Evolutionary conservation across 148 eudicot genomes (phyloP).

Genomic region (Vaccinium corymbosum): DNA sequence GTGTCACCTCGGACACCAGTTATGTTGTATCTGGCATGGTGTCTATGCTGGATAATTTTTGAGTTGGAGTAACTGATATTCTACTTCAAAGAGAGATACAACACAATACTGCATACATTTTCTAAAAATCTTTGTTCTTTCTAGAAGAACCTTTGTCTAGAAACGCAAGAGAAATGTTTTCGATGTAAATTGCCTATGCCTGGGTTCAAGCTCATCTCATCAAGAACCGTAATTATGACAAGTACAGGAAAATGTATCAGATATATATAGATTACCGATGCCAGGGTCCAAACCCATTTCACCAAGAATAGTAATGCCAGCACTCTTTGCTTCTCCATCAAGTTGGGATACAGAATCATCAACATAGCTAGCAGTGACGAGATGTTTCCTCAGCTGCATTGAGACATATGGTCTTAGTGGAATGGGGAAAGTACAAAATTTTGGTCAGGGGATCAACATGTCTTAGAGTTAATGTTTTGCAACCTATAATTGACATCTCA

Average conservation of each 20-base stretch:
- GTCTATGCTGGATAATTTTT: not conserved
- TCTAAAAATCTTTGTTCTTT: not conserved
- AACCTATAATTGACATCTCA: not conserved
- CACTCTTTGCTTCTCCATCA: slow-evolving; percentile 61
- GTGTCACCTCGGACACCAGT: not conserved
- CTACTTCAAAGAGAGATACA: slow-evolving; percentile 2
- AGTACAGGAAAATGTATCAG: too few species aligned
- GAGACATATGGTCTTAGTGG: slow-evolving; percentile 16
- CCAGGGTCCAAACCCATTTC: slow-evolving; percentile 99
- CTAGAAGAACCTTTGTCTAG: not conserved
- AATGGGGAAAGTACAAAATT: not conserved
- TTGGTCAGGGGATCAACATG: not conserved
- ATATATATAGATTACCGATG: slow-evolving; percentile 56
- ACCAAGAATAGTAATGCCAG: slow-evolving; percentile 83
- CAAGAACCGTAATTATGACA: slow-evolving; percentile 63
- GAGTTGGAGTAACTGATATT: not conserved
- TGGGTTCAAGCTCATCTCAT: slow-evolving; percentile 97
- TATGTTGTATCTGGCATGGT: not conserved
- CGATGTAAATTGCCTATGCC: slow-evolving; percentile 62
- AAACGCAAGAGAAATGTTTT: not conserved
- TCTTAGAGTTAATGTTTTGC: not conserved
- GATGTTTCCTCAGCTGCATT: slow-evolving; percentile 82
- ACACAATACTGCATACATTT: not conserved
- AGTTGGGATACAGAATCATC: slow-evolving; percentile 79
- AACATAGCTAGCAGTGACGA: slow-evolving; percentile 90